phyloP scores from a whole-genome alignment of 768 basidiomycete genomes.

The Thelephora aurantiotincta region DNA sequence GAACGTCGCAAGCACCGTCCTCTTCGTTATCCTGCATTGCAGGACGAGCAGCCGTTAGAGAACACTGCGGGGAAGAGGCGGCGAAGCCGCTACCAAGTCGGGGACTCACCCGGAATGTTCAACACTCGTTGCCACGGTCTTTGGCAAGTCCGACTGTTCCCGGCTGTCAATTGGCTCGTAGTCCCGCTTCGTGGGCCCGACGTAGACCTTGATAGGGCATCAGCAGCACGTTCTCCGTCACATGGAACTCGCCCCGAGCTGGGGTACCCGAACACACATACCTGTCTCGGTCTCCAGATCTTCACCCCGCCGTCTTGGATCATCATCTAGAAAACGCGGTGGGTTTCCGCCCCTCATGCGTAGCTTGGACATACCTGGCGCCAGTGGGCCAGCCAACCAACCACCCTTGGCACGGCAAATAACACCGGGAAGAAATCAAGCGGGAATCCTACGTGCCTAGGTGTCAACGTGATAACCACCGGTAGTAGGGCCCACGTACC shows the following conservation, averaged over 20 bases:
- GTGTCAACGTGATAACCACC: neutral
- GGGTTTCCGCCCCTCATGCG: neutral
- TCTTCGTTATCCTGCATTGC: slow-evolving; percentile 44
- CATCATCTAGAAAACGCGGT: slow-evolving; percentile 55
- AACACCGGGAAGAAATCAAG: slow-evolving; percentile 90
- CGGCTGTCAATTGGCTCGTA: slow-evolving; percentile 59
- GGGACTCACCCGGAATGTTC: slow-evolving; percentile 62
- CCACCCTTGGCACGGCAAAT: slow-evolving; percentile 84
- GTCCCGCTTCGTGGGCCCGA: slow-evolving; percentile 60
- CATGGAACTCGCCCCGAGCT: slow-evolving; percentile 1
- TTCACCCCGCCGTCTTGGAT: slow-evolving; percentile 79
- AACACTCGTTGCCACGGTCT: slow-evolving; percentile 47
- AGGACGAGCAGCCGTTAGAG: slow-evolving; percentile 3
- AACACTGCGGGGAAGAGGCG: neutral
- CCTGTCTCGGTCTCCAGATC: slow-evolving; percentile 85
- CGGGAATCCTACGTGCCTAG: slow-evolving; percentile 53
- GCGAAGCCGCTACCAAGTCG: too few relatives aligned
- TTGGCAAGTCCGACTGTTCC: slow-evolving; percentile 34
- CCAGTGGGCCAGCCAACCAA: slow-evolving; percentile 92
- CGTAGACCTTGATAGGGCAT: too few relatives aligned
- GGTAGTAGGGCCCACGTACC: slow-evolving; percentile 29
- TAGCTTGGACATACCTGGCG: slow-evolving; percentile 38
- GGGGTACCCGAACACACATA: slow-evolving; percentile 20
- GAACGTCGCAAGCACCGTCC: slow-evolving; percentile 49
- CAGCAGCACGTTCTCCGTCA: slow-evolving; percentile 2